These are phyloP conservation scores for Phytopythium montanum DNA, from an alignment of 352 stramenopile genomes.

Conservation along the genomic window DNA sequence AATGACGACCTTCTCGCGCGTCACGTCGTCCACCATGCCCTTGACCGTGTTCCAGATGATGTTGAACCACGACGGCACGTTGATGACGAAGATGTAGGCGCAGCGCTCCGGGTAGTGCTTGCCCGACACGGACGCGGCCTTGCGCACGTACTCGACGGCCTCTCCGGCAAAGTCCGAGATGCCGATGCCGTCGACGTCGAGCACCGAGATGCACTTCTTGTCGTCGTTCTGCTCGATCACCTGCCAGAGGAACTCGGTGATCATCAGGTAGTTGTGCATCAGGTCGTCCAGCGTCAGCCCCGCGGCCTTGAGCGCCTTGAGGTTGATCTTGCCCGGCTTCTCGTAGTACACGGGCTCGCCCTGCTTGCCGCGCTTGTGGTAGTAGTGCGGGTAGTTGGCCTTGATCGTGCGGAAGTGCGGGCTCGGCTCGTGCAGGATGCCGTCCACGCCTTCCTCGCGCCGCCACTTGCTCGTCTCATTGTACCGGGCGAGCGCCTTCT, in stretches of 20 bases:
- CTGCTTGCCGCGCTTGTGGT: constrained; percentile 82
- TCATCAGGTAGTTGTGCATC: constrained; percentile 85
- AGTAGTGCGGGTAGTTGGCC: constrained; percentile 90
- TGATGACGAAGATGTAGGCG: constrained; percentile 93
- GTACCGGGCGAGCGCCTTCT: constrained; percentile 60
- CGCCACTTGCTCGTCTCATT: constrained; percentile 77
- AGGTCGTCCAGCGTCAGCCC: constrained; percentile 75
- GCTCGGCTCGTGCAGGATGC: constrained; percentile 60
- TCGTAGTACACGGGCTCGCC: constrained; percentile 86
- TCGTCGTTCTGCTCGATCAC: constrained; percentile 84
- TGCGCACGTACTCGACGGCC: constrained; percentile 82
- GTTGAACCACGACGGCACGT: constrained; percentile 94
- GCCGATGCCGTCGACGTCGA: constrained; percentile 83
- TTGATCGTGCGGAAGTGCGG: constrained; percentile 87
- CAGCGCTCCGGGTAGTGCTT: constrained; percentile 92
- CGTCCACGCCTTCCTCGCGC: constrained; percentile 73
- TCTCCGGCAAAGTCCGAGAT: constrained; percentile 85
- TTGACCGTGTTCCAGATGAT: constrained; percentile 92
- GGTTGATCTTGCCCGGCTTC: constrained; percentile 82
- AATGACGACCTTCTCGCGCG: constrained; percentile 92
- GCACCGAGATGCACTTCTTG: constrained; percentile 79
- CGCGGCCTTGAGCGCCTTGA: constrained; percentile 79
- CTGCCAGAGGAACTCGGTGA: constrained; percentile 85
- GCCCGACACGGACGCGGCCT: constrained; percentile 73
- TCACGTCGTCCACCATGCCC: constrained; percentile 91